These are phyloP conservation scores for Salmacisia buchloeana DNA, from an alignment of 1,284 basidiomycete species.

Conservation along the genomic window DNA sequence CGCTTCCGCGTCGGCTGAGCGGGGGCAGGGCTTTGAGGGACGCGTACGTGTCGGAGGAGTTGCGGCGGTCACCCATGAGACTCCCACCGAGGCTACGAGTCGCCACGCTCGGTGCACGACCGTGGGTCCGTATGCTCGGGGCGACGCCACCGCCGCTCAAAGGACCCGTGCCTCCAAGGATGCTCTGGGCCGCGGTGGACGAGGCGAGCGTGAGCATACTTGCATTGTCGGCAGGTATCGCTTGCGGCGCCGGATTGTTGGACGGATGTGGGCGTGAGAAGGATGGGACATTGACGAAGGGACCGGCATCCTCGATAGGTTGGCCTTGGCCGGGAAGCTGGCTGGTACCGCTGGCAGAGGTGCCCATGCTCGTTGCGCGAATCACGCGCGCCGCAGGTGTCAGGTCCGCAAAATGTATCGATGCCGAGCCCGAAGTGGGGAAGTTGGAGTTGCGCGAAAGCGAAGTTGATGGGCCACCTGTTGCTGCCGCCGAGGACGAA, in stretches of 20 bases:
- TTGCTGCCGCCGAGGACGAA: too few relatives aligned
- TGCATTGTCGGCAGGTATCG: conserved; percentile 82
- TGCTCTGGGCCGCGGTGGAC: conserved; percentile 58
- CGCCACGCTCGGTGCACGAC: conserved; percentile 10
- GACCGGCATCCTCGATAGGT: conserved; percentile 15
- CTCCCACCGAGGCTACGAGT: conserved; percentile 37
- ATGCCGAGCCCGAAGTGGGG: conserved; percentile 13
- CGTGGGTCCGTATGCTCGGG: conserved; percentile 18
- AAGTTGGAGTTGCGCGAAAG: too few relatives aligned
- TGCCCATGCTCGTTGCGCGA: conserved; percentile 9
- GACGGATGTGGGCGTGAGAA: conserved; percentile 86
- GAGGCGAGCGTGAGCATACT: conserved; percentile 86
- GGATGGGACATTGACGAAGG: conserved; percentile 57
- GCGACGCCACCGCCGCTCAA: neutral
- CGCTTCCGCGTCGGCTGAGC: conserved; percentile 40
- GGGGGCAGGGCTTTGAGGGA: conserved; percentile 43
- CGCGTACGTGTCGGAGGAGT: conserved; percentile 40
- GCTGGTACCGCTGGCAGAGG: neutral
- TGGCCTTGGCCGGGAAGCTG: neutral
- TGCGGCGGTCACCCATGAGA: conserved; percentile 37
- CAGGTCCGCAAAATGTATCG: conserved; percentile 16
- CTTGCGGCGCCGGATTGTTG: conserved; percentile 86
- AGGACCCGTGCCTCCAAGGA: conserved; percentile 19
- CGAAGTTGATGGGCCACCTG: too few relatives aligned
- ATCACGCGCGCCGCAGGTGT: conserved; percentile 10